Evolutionary conservation across 306 rosid genomes (phyloP).

Genomic region (Aeschynomene evenia): DNA sequence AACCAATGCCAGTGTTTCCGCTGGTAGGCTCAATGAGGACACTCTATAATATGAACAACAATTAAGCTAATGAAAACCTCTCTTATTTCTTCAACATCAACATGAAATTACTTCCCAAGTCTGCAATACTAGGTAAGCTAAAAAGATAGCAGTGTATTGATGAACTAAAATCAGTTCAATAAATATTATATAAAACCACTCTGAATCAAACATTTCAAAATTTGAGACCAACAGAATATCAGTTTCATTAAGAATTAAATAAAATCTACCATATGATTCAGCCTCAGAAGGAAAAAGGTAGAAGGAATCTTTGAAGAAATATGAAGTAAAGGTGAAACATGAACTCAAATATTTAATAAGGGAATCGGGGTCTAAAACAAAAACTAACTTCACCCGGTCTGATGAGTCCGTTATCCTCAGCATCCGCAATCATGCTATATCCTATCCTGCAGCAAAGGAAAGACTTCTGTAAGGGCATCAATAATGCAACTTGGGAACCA

Average conservation of each 20-base stretch:
- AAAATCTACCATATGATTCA: not conserved
- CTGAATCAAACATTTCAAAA: not conserved
- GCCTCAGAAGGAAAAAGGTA: not conserved
- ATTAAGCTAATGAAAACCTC: conserved; percentile 6
- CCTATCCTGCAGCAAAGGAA: conserved; percentile 55
- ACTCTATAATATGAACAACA: conserved; percentile 47
- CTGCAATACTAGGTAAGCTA: not conserved
- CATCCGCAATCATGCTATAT: conserved; percentile 70
- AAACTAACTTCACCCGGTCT: conserved; percentile 62
- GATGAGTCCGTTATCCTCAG: conserved; percentile 70
- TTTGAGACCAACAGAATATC: not conserved
- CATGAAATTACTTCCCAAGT: not conserved
- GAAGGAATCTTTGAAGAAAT: conserved; percentile 13
- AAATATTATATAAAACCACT: not conserved
- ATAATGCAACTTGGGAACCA: not conserved
- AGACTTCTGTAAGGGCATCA: not conserved
- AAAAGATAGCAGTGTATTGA: not conserved
- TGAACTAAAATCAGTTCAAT: not conserved
- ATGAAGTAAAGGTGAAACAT: not conserved
- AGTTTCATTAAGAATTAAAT: not conserved
- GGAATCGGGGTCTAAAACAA: conserved; percentile 11
- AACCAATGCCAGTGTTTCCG: conserved; percentile 78
- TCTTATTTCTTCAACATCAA: not conserved
- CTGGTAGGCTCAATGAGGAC: conserved; percentile 81
- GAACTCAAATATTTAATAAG: not conserved